These are phyloP conservation scores for Annulohypoxylon truncatum DNA, from an alignment of 2,329 filamentous ascomycete species.

Conservation along the genomic window DNA sequence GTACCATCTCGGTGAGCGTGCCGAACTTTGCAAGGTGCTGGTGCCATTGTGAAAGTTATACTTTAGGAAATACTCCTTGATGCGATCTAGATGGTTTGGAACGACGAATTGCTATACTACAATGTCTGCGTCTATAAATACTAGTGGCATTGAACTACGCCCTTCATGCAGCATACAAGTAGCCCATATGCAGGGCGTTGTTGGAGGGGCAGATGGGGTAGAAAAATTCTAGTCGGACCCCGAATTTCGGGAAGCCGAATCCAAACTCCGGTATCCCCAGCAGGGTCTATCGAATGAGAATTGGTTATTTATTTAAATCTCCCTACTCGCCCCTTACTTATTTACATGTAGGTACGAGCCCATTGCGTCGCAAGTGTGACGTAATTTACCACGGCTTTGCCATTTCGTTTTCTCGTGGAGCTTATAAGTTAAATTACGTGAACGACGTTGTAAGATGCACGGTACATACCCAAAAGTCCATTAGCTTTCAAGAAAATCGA, in stretches of 20 bases:
- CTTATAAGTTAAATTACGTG: neutral
- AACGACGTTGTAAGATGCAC: neutral
- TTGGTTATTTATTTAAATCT: neutral
- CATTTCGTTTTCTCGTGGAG: no score
- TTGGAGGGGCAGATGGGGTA: slow-evolving; percentile 3
- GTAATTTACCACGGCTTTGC: no score
- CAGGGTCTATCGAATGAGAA: neutral
- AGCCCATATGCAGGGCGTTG: neutral
- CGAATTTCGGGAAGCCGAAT: slow-evolving; percentile 25
- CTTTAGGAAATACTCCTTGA: neutral
- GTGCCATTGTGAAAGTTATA: slow-evolving; percentile 48
- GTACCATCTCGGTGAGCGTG: slow-evolving; percentile 71
- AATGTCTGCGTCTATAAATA: slow-evolving; percentile 15
- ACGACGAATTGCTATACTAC: neutral
- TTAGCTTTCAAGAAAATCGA: no score
- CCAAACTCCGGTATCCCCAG: no score
- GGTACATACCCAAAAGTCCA: no score
- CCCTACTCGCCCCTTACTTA: neutral
- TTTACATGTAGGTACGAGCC: no score
- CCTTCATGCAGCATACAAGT: slow-evolving; percentile 20
- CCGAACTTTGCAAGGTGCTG: slow-evolving; percentile 57
- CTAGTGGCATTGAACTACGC: slow-evolving; percentile 21
- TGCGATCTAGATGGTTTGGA: neutral
- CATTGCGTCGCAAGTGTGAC: neutral
- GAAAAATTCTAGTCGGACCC: neutral